phyloP scores from a whole-genome alignment of 352 stramenopile genomes.

The Phytophthora syringae region DNA sequence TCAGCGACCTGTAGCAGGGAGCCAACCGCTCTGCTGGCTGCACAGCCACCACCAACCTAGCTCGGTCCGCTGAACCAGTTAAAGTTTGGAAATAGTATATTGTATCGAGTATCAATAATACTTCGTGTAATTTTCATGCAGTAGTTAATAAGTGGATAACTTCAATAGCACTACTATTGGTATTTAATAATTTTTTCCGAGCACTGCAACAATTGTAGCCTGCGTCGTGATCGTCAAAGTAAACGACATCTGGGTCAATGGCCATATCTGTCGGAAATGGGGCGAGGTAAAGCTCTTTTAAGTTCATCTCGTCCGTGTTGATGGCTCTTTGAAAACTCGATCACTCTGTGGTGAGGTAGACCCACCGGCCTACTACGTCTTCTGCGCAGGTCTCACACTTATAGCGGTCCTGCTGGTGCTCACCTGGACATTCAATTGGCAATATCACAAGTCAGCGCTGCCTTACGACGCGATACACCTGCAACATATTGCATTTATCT shows the following conservation, averaged over 20 bases:
- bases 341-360: conserved; percentile 3
- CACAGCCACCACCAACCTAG: no score
- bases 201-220: conserved; percentile 40
- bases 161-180: no score
- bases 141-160: no score
- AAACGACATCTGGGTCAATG: conserved; percentile 49
- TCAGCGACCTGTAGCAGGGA: no score
- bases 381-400: conserved; percentile 47
- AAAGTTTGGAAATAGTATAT: no score
- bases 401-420: conserved; percentile 35
- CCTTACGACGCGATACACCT: conserved; percentile 3
- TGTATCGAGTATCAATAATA: no score
- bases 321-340: background rate
- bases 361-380: conserved; percentile 51
- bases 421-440: conserved; percentile 47
- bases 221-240: conserved; percentile 53
- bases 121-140: no score
- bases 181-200: no score
- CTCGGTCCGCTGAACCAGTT: no score
- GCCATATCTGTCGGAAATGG: conserved; percentile 57
- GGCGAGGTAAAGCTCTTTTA: conserved; percentile 24
- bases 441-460: conserved; percentile 37
- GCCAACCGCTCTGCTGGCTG: no score
- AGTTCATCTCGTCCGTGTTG: background rate
- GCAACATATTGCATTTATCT: conserved; percentile 17